Conservation (phyloP, 495 filamentous ascomycete genomes). For the Trichoderma asperelloides region DNA sequence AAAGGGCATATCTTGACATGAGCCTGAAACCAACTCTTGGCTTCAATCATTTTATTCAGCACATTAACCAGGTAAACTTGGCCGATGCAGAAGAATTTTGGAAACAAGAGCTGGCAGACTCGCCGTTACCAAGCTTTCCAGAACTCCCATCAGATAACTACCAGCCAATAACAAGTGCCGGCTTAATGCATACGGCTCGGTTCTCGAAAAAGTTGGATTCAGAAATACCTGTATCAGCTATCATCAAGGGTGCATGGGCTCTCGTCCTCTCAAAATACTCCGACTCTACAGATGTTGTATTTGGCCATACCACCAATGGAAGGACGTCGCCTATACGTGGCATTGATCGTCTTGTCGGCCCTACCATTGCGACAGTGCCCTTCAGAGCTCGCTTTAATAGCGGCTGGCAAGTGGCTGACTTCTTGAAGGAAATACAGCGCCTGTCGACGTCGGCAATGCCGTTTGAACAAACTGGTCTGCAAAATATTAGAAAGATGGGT, state of each 20-base stretch:
- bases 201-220: too few species aligned
- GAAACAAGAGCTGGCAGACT: too few species aligned
- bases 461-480: constrained; percentile 49
- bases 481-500: constrained; percentile 44
- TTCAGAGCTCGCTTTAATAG: not conserved
- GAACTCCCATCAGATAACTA: too few species aligned
- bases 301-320: constrained; percentile 51
- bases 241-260: constrained; percentile 55
- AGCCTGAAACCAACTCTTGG: not conserved
- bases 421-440: constrained; percentile 30
- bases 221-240: constrained; percentile 42
- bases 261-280: constrained; percentile 44
- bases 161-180: too few species aligned
- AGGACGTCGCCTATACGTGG: constrained; percentile 34
- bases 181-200: too few species aligned
- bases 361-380: constrained; percentile 3
- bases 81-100: too few species aligned
- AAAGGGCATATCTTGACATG: not conserved
- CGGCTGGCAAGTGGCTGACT: not conserved
- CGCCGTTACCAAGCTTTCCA: too few species aligned
- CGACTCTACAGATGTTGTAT: constrained; percentile 41
- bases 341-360: not conserved
- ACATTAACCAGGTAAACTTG: too few species aligned
- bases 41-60: not conserved
- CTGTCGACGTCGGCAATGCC: constrained; percentile 34